A percentile compares a stretch with the other conserved stretches of the same genome.
These are phyloP conservation scores for Mycogone perniciosa DNA, from an alignment of 2,329 filamentous ascomycete genomes.

Conservation along the genomic window DNA sequence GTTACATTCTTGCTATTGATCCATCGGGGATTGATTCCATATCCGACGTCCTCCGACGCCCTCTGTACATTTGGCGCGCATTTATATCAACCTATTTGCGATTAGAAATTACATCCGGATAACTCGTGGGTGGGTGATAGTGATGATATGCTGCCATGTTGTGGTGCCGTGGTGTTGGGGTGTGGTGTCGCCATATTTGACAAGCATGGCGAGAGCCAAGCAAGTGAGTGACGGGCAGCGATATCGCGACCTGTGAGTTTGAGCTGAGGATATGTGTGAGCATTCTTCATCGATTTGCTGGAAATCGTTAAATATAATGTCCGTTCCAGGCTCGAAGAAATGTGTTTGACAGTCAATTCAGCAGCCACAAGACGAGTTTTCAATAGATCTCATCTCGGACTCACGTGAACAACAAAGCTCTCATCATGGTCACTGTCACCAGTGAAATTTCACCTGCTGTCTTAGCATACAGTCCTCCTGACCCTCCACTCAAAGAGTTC, in stretches of 20 bases:
- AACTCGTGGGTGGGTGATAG: background rate
- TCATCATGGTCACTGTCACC: slow-evolving; percentile 6
- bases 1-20: background rate
- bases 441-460: slow-evolving; percentile 6
- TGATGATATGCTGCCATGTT: too few species aligned
- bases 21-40: slow-evolving; percentile 1
- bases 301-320: background rate
- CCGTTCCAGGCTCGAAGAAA: background rate
- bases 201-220: slow-evolving; percentile 3
- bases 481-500: slow-evolving; percentile 9
- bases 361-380: too few species aligned
- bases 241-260: background rate
- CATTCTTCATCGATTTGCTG: too few species aligned
- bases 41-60: background rate
- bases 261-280: background rate
- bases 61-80: background rate
- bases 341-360: background rate
- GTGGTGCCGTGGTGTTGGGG: background rate
- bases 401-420: background rate
- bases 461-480: slow-evolving; percentile 9
- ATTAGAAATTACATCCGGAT: background rate
- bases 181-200: slow-evolving; percentile 7
- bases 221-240: background rate
- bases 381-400: too few species aligned
- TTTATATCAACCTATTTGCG: background rate